Evolutionary conservation across 2,329 filamentous ascomycete species (phyloP).

Genomic region (Cordyceps sp.): DNA sequence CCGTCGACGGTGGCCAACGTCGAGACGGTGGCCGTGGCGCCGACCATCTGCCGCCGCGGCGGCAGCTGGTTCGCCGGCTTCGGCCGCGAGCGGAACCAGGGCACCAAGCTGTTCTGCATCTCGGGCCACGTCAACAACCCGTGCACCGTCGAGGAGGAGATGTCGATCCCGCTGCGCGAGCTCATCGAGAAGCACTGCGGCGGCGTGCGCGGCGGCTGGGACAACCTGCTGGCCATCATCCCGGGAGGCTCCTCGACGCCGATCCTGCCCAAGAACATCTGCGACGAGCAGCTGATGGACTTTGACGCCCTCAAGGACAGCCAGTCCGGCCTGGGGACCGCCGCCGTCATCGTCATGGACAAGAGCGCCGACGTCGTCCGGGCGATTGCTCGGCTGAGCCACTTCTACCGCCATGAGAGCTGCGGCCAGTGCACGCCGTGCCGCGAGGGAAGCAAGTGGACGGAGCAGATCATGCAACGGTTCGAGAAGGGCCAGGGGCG

Average conservation of each 20-base stretch:
- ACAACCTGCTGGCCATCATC: conserved; percentile 90
- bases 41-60: conserved; percentile 87
- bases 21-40: conserved; percentile 88
- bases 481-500: conserved; percentile 85
- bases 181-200: conserved; percentile 98
- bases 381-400: conserved; percentile 78
- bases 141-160: conserved; percentile 95
- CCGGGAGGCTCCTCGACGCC: conserved; percentile 94
- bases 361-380: conserved; percentile 93
- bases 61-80: conserved; percentile 87
- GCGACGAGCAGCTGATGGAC: conserved; percentile 96
- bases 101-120: conserved; percentile 97
- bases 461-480: conserved; percentile 94
- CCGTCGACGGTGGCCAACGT: conserved; percentile 97
- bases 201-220: conserved; percentile 91
- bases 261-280: conserved; percentile 76
- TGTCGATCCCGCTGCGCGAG: conserved; percentile 92
- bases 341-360: conserved; percentile 98
- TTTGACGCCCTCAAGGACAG: conserved; percentile 97
- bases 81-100: conserved; percentile 87
- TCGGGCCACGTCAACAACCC: conserved; percentile 99
- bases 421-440: conserved; percentile 99
- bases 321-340: conserved; percentile 91
- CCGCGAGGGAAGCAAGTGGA: conserved; percentile 98
- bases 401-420: conserved; percentile 97